phyloP scores from a whole-genome alignment of 108 stramenopile genomes.

The Cyclostephanos tholiformis region DNA sequence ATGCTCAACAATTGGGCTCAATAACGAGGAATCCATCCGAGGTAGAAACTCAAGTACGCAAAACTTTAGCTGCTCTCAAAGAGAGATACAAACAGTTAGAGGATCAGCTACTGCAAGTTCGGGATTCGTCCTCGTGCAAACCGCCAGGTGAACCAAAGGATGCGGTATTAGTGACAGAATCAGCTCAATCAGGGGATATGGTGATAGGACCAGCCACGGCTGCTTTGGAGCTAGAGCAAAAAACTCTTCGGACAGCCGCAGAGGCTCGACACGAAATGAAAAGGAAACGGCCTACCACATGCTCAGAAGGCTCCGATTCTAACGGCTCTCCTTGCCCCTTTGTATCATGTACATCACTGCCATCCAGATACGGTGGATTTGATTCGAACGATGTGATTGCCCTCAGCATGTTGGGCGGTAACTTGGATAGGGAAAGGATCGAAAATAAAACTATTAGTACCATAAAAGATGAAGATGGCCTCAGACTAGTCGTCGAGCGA shows the following conservation, averaged over 20 bases:
- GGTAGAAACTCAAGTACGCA: constrained; percentile 64
- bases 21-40: constrained; percentile 63
- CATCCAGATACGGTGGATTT: constrained; percentile 31
- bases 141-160: neutral
- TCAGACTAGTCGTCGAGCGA: neutral
- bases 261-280: constrained; percentile 44
- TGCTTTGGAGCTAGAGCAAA: constrained; percentile 40
- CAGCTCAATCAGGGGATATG: constrained; percentile 6
- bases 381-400: constrained; percentile 46
- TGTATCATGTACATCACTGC: constrained; percentile 40
- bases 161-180: neutral
- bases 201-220: constrained; percentile 38
- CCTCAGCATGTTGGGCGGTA: constrained; percentile 34
- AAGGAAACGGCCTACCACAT: constrained; percentile 1
- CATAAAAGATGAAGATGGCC: constrained; percentile 17
- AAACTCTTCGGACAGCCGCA: constrained; percentile 37
- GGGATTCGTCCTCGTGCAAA: constrained; percentile 6
- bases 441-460: constrained; percentile 6
- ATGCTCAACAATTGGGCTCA: constrained; percentile 43
- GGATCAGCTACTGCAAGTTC: constrained; percentile 40
- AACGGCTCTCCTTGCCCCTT: constrained; percentile 1
- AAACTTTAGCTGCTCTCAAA: constrained; percentile 59
- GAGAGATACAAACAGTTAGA: constrained; percentile 67
- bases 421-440: constrained; percentile 23
- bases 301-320: neutral